Evolutionary conservation across 176 grass and related monocot genomes (phyloP).

Genomic region (Oryza brachyantha): DNA sequence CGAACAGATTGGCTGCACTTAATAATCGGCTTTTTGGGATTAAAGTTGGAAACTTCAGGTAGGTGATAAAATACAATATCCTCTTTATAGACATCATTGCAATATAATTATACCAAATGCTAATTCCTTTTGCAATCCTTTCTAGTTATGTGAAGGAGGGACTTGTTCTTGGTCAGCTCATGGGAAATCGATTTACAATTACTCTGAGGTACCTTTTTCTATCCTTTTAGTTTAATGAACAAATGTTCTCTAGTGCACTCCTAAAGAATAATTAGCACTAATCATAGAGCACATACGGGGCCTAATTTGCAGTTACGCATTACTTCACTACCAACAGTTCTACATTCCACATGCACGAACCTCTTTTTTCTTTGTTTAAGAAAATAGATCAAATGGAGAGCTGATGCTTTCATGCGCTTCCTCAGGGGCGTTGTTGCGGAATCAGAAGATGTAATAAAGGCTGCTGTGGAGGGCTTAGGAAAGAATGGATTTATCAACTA

Average conservation of each 20-base stretch:
- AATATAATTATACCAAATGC: background rate
- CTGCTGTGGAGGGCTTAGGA: slow-evolving; percentile 66
- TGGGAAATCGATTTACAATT: slow-evolving; percentile 89
- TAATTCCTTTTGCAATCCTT: slow-evolving; percentile 18
- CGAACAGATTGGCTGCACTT: slow-evolving; percentile 71
- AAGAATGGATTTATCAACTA: slow-evolving; percentile 96
- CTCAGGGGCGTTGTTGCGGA: slow-evolving; percentile 75
- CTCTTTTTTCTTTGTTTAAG: slow-evolving; percentile 12
- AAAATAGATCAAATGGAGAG: slow-evolving; percentile 14
- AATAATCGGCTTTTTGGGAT: slow-evolving; percentile 86
- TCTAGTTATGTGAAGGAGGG: slow-evolving; percentile 90
- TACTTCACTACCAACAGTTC: background rate
- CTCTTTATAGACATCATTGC: slow-evolving; percentile 6
- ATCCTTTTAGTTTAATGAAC: background rate
- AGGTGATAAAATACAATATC: slow-evolving; percentile 24
- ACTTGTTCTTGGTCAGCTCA: slow-evolving; percentile 89
- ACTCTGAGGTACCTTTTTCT: slow-evolving; percentile 68
- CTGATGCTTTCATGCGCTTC: slow-evolving; percentile 39
- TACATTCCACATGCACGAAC: slow-evolving; percentile 17
- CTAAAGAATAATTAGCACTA: background rate
- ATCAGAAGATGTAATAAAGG: slow-evolving; percentile 74
- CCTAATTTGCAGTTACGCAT: background rate
- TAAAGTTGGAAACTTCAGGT: slow-evolving; percentile 95
- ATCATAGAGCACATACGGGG: background rate
- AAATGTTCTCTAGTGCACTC: background rate